phyloP scores from a whole-genome alignment of 1,284 basidiomycete species.

The Pterulicium gracile region DNA sequence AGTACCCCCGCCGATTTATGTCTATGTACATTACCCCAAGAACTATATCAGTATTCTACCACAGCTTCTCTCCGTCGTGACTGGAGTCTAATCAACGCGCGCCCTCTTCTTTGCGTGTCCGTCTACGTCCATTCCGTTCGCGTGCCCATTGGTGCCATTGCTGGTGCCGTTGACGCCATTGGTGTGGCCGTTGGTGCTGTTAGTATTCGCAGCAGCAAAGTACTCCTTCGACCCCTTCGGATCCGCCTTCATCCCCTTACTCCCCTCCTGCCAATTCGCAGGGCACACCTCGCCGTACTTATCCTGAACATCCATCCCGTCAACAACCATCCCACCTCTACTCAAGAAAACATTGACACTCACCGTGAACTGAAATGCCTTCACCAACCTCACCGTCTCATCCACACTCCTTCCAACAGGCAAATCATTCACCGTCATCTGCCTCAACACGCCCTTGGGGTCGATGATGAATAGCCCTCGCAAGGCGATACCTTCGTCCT shows the following conservation, averaged over 20 bases:
- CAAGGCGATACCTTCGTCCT: conserved; percentile 78
- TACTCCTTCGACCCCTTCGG: conserved; percentile 30
- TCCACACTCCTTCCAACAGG: conserved; percentile 88
- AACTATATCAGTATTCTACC: no score
- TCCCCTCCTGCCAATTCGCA: conserved; percentile 73
- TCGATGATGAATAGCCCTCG: conserved; percentile 87
- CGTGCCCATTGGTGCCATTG: no score
- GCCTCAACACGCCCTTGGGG: conserved; percentile 49
- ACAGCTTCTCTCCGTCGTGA: no score
- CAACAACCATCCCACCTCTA: conserved; percentile 2
- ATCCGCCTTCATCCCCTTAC: conserved; percentile 70
- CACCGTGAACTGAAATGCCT: conserved; percentile 86
- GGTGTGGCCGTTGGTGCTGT: no score
- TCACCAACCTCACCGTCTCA: conserved; percentile 79
- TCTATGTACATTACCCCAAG: no score
- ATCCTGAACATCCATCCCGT: no score
- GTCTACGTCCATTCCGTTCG: no score
- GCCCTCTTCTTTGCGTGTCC: no score
- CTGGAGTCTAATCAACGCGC: no score
- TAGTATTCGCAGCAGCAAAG: no score
- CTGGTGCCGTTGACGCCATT: no score
- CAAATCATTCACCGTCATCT: conserved; percentile 83
- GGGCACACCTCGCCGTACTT: conserved; percentile 87
- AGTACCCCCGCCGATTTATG: no score
- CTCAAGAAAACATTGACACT: conserved; percentile 15